phyloP scores from a whole-genome alignment of 2,329 filamentous ascomycete species.

The Talaromyces sp. region DNA sequence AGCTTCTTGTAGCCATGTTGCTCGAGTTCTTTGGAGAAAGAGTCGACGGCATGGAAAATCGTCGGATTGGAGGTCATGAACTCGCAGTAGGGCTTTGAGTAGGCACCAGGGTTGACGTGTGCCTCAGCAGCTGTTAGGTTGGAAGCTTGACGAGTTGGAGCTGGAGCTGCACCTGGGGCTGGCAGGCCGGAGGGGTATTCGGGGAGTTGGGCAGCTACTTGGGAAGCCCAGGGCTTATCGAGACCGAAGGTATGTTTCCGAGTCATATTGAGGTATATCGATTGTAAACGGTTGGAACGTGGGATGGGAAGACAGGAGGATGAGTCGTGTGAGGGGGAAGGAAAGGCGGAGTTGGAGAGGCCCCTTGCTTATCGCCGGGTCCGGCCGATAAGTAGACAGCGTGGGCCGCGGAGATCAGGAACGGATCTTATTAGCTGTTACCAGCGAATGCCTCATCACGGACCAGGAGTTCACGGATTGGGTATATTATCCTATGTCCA shows the following conservation, averaged over 20 bases:
- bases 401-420: neutral
- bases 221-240: slow-evolving; percentile 35
- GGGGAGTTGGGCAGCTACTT: slow-evolving; percentile 31
- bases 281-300: neutral
- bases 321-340: slow-evolving; percentile 15
- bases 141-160: slow-evolving; percentile 16
- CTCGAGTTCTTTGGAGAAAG: slow-evolving; percentile 73
- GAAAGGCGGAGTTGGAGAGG: slow-evolving; percentile 21
- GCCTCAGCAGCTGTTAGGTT: slow-evolving; percentile 18
- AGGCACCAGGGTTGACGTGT: slow-evolving; percentile 56
- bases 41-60: slow-evolving; percentile 83
- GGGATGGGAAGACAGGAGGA: neutral
- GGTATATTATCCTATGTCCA: too few species aligned
- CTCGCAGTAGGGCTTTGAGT: slow-evolving; percentile 80
- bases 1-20: slow-evolving; percentile 74
- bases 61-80: slow-evolving; percentile 92
- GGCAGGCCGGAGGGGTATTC: slow-evolving; percentile 19
- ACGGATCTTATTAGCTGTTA: neutral
- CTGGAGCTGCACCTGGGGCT: slow-evolving; percentile 17
- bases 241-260: slow-evolving; percentile 32
- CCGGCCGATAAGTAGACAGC: neutral
- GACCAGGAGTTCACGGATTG: neutral
- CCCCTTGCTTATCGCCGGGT: neutral
- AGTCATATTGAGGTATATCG: slow-evolving; percentile 30
- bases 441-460: neutral